These are phyloP conservation scores for Aspergillus tamarii DNA, from an alignment of 2,329 filamentous ascomycete genomes.

Conservation along the genomic window DNA sequence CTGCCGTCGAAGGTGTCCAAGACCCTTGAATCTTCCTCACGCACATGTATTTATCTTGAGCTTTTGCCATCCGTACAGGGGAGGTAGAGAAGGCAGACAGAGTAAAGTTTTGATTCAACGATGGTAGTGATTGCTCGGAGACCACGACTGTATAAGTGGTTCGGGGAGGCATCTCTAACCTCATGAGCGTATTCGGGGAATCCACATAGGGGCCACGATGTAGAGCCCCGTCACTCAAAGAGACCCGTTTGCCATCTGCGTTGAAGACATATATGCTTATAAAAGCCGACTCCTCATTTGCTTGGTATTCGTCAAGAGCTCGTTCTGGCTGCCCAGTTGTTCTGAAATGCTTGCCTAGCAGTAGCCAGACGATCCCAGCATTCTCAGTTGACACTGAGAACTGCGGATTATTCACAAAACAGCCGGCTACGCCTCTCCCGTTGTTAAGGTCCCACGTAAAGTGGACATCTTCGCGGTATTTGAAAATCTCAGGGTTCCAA, in stretches of 20 bases:
- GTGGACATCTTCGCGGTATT: conserved; percentile 81
- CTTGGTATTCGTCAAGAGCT: conserved; percentile 52
- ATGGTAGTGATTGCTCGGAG: conserved; percentile 76
- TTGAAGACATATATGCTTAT: conserved; percentile 86
- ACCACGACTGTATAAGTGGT: conserved; percentile 67
- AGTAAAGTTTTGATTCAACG: conserved; percentile 79
- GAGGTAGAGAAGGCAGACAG: conserved; percentile 77
- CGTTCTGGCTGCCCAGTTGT: conserved; percentile 48
- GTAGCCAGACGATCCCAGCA: conserved; percentile 74
- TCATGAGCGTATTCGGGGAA: conserved; percentile 86
- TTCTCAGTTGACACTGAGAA: conserved; percentile 57
- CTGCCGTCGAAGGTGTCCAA: conserved; percentile 81
- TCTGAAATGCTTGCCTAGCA: conserved; percentile 84
- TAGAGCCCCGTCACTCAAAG: conserved; percentile 71
- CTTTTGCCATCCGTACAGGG: conserved; percentile 63
- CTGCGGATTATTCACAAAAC: conserved; percentile 68
- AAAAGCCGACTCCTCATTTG: conserved; percentile 67
- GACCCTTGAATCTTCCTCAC: conserved; percentile 62
- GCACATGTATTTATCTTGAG: conserved; percentile 62
- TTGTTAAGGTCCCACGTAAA: conserved; percentile 76
- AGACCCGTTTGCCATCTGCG: conserved; percentile 69
- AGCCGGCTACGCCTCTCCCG: conserved; percentile 66
- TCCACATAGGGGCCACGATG: conserved; percentile 87
- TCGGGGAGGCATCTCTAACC: conserved; percentile 63
- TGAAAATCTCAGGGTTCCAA: conserved; percentile 89